Evolutionary conservation across 805 yeast genomes (phyloP), one percentile per base, ranked within the genome.

Genomic region (Jamesozyma rosinii): DNA sequence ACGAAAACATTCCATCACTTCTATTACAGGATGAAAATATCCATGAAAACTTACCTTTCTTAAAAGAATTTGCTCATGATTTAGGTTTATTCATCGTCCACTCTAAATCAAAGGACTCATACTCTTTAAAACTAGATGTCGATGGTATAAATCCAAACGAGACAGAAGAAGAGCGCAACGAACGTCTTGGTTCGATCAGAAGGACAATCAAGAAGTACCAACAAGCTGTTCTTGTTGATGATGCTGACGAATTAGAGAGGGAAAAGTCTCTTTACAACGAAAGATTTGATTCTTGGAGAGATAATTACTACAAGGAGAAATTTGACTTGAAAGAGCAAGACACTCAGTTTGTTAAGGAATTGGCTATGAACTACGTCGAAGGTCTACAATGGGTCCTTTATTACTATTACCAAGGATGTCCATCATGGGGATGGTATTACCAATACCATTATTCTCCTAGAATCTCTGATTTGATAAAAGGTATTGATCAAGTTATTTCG

Each of bases 341-440:
- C n/a, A 82, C 82, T 50, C 74, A 72, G 20, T 63, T 75, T 45
- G 64, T 89, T 50, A 63, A 61, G n/a, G 79, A 76, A 9, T 60
- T 87, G 49, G 74, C 94, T 6, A 77, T 78, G 51, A 88, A 85
- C 58, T 92, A 89, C 58, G 71, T 92, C 35, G 95, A 89, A 64
- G 98, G 98, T 50, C 71, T 90, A 49, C 98, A 90, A 66, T 90
- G 98, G 98, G 97, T 92, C 13, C 69, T 92, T 62, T 79, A 74
- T 57, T 90, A 90, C 67, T 90, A 90, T 65, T 90, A 88, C 59
- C 74, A 75, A 52, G 97, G 97, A 22, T 81, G 86, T 57, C 84
- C 86, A 33, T 88, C 97, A 2, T 90, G 98, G 98, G 81, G 85
- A 37, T 90, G 97, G 98, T 90, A 76, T 59, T 90, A 76, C 61